Base-by-base conservation (phyloP, 495 filamentous ascomycete genomes). In the Daldinia grandis region DNA sequence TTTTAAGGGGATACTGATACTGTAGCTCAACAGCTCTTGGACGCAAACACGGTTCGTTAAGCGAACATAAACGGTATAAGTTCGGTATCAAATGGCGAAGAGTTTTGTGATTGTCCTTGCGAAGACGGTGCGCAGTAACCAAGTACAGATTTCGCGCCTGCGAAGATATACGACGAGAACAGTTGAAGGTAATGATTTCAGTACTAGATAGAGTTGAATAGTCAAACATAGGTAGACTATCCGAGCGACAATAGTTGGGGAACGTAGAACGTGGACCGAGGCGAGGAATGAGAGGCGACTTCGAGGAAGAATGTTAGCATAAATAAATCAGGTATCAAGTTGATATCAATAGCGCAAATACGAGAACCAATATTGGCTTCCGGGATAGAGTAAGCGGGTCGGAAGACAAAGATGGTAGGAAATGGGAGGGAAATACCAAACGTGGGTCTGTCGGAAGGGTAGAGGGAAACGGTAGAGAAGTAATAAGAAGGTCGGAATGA, bases 271-370 rank as follows among this genome's bases (percentile, higher is more conserved):
- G 30, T 53, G 38, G 25, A 28, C 60, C 49, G 37, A 62, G 49
- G 59, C 19, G 57, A 73, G 31, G 58, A 65, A 27, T 37, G 56
- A 51, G 51, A 42, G 40, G 33, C 17, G 24, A 61, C 60, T 68
- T 62, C 33, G 60, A 64, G 33, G 61, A 44, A 12, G 40, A 68
- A 68, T 12, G 54, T 72, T 60, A 72, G 69, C 58, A 47, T 55
- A 17, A 37, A 58, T 57, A 54, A 49, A 68, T 27, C 59, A 64
- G 53, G 54, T 59, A 62, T 60, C 58, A 44, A 24, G 53, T 64
- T 33, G 14, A 66, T 57, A 21, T 7, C 19, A 27, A 62, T 42
- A 28, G 54, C 54, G 44, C 47, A 44, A 17, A 54, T 44, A 19
- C 24, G 44, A 19, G 12, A 27, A 15, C 44, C 42, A 21, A 54